phyloP scores from a whole-genome alignment of 2,329 filamentous ascomycete species.

The Bipolaris bicolor region DNA sequence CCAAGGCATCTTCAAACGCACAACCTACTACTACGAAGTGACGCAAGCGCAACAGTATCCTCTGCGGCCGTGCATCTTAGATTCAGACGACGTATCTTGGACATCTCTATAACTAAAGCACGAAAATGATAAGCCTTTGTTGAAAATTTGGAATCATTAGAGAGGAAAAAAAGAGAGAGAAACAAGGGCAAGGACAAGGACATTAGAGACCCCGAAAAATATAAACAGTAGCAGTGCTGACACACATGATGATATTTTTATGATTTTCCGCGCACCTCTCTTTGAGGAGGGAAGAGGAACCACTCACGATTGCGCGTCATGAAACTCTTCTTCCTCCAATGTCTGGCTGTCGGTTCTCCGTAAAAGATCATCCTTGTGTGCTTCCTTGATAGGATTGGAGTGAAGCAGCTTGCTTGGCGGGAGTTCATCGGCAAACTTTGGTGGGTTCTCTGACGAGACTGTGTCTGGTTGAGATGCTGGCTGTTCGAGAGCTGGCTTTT shows the following conservation, averaged over 20 bases:
- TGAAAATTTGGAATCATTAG: not conserved
- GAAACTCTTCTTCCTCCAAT: conserved; percentile 54
- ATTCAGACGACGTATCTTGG: conserved; percentile 8
- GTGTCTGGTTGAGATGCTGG: conserved; percentile 10
- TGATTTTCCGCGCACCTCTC: not conserved
- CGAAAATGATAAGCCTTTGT: conserved; percentile 9
- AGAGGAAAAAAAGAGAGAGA: not conserved
- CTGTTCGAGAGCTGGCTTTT: conserved; percentile 16
- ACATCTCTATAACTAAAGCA: conserved; percentile 9
- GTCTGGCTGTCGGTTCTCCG: conserved; percentile 52
- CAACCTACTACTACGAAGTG: not conserved
- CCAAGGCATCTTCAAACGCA: not conserved
- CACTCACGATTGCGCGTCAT: conserved; percentile 53
- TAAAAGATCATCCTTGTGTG: conserved; percentile 26
- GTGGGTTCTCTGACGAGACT: conserved; percentile 13
- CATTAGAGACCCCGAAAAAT: not conserved
- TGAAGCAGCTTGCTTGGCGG: conserved; percentile 38
- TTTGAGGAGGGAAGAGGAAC: not conserved
- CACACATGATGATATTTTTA: not conserved
- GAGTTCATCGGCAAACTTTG: conserved; percentile 25
- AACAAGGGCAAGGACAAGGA: not conserved
- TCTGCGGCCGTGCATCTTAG: conserved; percentile 4
- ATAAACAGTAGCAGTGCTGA: not conserved
- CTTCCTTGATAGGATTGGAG: conserved; percentile 29
- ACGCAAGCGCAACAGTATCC: conserved; percentile 28